Evolutionary conservation across 139 green algal genomes (phyloP).

Genomic region (Coccomyxa sp.): DNA sequence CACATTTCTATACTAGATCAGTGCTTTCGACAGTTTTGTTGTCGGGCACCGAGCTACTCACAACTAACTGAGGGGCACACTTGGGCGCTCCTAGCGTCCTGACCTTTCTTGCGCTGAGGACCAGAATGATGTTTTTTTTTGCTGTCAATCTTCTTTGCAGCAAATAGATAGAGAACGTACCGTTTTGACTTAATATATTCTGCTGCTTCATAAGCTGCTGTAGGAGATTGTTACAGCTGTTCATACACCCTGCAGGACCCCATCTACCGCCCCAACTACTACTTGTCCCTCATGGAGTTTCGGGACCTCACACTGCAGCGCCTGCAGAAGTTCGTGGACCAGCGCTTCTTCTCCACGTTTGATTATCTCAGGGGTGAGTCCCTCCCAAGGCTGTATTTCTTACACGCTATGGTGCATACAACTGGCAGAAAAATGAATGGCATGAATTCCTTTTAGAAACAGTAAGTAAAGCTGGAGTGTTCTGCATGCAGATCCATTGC

Average conservation of each 20-base stretch:
- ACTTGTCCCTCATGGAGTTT: conserved; percentile 64
- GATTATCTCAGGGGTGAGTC: conserved; percentile 55
- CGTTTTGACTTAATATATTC: too few relatives aligned
- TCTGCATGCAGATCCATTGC: conserved; percentile 39
- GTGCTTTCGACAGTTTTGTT: neutral
- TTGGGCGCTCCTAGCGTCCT: too few relatives aligned
- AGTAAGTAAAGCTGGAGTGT: neutral
- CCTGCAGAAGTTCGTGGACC: conserved; percentile 52
- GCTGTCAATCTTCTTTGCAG: too few relatives aligned
- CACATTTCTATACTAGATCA: neutral
- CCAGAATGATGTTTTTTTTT: too few relatives aligned
- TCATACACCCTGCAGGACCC: conserved; percentile 46
- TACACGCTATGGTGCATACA: neutral
- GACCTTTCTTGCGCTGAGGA: too few relatives aligned
- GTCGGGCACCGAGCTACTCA: neutral
- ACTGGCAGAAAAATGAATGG: neutral
- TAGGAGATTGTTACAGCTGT: too few relatives aligned
- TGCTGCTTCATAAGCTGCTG: too few relatives aligned
- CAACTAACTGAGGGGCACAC: too few relatives aligned
- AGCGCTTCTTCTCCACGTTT: conserved; percentile 61
- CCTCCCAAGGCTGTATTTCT: neutral
- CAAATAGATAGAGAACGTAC: too few relatives aligned
- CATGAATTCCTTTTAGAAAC: neutral
- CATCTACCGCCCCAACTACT: conserved; percentile 69
- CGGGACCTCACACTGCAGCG: conserved; percentile 72